Percentiles rank a stretch among this genome's conserved stretches.
Conservation (phyloP, 208 protist species). For the Trichomonas gallinae region DNA sequence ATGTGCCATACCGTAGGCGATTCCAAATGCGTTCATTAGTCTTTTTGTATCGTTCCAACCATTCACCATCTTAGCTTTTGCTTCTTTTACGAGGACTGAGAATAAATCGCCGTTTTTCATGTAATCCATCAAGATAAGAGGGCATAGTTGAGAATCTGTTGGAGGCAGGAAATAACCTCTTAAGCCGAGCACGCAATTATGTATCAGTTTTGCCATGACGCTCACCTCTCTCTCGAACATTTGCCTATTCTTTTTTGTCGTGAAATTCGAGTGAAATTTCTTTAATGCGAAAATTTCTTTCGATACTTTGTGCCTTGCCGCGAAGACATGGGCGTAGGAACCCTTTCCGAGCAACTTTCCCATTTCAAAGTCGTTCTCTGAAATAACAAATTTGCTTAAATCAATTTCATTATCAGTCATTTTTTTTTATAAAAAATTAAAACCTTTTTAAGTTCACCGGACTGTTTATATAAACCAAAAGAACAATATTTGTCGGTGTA, state of each 20-base stretch:
- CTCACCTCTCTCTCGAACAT: not conserved
- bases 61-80: not conserved
- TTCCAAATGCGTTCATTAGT: not conserved
- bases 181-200: not conserved
- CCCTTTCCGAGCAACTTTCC: not conserved
- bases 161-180: not conserved
- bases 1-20: not conserved
- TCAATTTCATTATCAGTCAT: not conserved
- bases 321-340: not conserved
- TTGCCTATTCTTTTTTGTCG: not conserved
- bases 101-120: not conserved
- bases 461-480: too few relatives aligned
- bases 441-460: too few relatives aligned
- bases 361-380: not conserved
- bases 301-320: not conserved
- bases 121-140: not conserved
- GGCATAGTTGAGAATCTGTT: not conserved
- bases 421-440: not conserved
- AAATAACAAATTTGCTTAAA: not conserved
- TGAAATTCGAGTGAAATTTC: not conserved
- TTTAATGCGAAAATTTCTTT: constrained; percentile 13
- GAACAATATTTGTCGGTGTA: too few relatives aligned
- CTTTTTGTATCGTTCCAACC: not conserved
- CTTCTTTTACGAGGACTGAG: not conserved
- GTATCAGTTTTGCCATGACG: not conserved